A percentile compares a stretch with the other conserved stretches of the same genome.
Conservation (phyloP, 78 protist species). For the Blattamonas nauphoetae region DNA sequence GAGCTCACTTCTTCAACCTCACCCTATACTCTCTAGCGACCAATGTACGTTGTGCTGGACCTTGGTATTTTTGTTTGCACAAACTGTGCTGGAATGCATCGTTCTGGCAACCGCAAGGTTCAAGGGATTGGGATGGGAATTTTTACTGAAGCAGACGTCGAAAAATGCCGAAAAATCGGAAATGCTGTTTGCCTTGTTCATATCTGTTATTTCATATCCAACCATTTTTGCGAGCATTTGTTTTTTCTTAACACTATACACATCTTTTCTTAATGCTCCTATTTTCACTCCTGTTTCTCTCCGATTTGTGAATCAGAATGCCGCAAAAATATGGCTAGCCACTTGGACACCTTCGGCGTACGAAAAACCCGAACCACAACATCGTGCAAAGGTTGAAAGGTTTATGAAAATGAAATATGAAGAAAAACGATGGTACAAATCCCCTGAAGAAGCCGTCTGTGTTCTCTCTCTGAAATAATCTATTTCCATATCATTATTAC, state of each 20-base stretch:
- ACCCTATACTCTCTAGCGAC: background rate
- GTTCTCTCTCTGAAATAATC: background rate
- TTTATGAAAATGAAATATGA: background rate
- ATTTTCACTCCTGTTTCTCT: no score
- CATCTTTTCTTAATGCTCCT: no score
- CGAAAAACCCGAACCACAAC: background rate
- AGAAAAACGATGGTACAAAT: background rate
- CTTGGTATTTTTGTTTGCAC: background rate
- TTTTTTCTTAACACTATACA: no score
- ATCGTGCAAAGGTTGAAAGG: background rate
- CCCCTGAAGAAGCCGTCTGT: background rate
- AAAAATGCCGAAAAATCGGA: background rate
- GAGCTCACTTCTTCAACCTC: background rate
- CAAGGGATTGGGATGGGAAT: constrained; percentile 1
- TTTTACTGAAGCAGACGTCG: background rate
- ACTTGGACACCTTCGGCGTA: background rate
- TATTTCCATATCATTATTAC: no score
- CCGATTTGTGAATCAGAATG: background rate
- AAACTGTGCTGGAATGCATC: background rate
- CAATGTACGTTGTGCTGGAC: background rate
- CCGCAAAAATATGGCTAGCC: background rate
- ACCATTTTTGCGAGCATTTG: background rate
- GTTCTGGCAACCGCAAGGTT: background rate
- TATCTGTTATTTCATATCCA: background rate
- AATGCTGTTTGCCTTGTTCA: background rate